Base-by-base conservation (phyloP, 2,329 filamentous ascomycete genomes). In the Cladosporium sp. region DNA sequence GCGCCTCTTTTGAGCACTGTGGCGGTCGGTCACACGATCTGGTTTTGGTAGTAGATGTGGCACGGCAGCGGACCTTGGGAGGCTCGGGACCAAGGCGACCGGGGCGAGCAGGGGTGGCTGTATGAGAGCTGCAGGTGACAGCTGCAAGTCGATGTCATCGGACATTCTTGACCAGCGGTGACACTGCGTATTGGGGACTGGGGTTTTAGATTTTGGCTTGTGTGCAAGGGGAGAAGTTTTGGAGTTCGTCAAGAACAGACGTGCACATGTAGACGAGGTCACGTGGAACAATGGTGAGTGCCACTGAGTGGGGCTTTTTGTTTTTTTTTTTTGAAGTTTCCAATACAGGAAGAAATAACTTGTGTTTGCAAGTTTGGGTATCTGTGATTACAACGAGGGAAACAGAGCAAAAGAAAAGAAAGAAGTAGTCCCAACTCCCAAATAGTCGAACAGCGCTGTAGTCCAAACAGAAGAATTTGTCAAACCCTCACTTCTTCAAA, bases 311-410 rank as follows among this genome's bases (percentile, higher is more conserved):
- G 28, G 12, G 28, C 28, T 32, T 4, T 5, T 4, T 32, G 28
- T 32, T 32, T 7, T 32, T n/a, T n/a, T n/a, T 28, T 53, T 55
- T 55, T 55, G n/a, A 37, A 32, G 8, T 55, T 47, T 55, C 52
- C 40, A 20, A 36, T 55, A 55, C 40, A 55, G 20, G 50, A 53
- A 55, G 20, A 12, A 45, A 55, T 47, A 37, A 20, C 28, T 32
- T 32, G 28, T 7, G 28, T 32, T 44, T 55, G 52, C 52, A 47
- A n/a, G 22, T 47, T 36, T 55, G 52, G 52, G 52, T 55, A 55
- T 55, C 52, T 55, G 47, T 50, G 40, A 55, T 55, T 55, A 55
- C 39, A 55, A 45, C 52, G 52, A 55, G 40, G 37, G 52, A 53
- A 45, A 47, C 19, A 10, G 8, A 40, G 34, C 9, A 4, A 20